phyloP scores from a whole-genome alignment of 257 asterid species.

The Capsicum baccatum region DNA sequence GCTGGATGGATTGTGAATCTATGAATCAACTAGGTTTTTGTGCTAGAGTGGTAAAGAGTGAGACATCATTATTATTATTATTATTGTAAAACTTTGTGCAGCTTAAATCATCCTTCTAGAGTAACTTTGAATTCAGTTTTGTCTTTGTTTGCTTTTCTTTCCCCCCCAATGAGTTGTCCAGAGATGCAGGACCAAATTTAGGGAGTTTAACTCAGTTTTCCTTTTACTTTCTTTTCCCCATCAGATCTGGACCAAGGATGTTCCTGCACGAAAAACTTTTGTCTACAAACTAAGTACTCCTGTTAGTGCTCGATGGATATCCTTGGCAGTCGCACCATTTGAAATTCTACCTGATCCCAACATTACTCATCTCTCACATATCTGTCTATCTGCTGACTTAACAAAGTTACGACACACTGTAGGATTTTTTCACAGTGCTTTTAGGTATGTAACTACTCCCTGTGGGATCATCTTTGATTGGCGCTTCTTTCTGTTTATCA shows the following conservation, averaged over 20 bases:
- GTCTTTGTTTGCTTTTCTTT: background rate
- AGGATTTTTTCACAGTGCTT: conserved; percentile 81
- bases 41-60: background rate
- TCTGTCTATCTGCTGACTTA: conserved; percentile 72
- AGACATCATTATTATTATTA: background rate
- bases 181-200: conserved; percentile 6
- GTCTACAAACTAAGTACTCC: conserved; percentile 86
- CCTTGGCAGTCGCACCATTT: conserved; percentile 89
- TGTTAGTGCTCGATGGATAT: conserved; percentile 92
- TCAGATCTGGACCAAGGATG: conserved; percentile 88
- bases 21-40: background rate
- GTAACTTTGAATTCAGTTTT: background rate
- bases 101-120: conserved; percentile 1
- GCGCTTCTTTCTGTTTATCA: conserved; percentile 26
- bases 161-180: conserved; percentile 1
- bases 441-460: conserved; percentile 56
- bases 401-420: conserved; percentile 82
- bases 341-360: conserved; percentile 86
- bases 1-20: background rate
- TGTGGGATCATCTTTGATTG: conserved; percentile 26
- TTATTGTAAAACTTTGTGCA: background rate
- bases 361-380: conserved; percentile 69
- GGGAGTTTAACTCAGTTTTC: background rate
- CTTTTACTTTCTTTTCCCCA: background rate
- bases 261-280: conserved; percentile 87